Evolutionary conservation across 495 filamentous ascomycete genomes (phyloP), one percentile per base, ranked within the genome.

Genomic region (Evansstolkia leycettana): DNA sequence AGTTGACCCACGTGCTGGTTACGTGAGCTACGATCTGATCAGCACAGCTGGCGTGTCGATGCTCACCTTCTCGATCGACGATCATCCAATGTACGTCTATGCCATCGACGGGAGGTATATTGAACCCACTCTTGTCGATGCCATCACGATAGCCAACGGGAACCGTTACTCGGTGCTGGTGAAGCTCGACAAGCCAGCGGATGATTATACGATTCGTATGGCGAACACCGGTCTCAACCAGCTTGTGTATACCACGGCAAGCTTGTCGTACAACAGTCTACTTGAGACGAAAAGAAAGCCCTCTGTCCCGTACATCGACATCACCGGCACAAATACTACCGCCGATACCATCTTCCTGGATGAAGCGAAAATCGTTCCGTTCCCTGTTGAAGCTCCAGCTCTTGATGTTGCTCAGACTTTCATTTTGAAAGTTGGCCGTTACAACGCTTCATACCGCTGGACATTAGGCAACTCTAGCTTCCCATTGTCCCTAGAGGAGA

Each of bases 371-470:
- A 38, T 62, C 16, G 41, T 60, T 5, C 62, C 69, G 6, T 74
- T 64, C 49, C 63, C 65, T 2, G 42, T 54, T 0, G 36, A 57
- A 2, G 28, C 49, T 5, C 63, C 70, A 1, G 41, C 55, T 11
- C 44, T 55, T 13, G 49, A 43, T 5, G 64, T 60, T 13, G 67
- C 69, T 39, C 44, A 51, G 17, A 64, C 60, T 2, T 51, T 46
- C 31, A 45, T 53, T 41, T 52, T 51, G 39, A 42, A 42, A 4
- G 43, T 75, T 33, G 43, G 44, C 28, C 58, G 52, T 24, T 55
- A 50, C 18, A 54, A 61, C 33, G 41, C 48, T 0, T 63, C 61
- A 5, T 76, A 61, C 41, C 39, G 49, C 7, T 74, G 68, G 67
- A 60, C 52, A 2, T 41, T 75, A 17, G 70, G 62, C 28, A 55